Evolutionary conservation across 2,329 filamentous ascomycete species (phyloP), one percentile per base, ranked within the genome.

Genomic region (Venturia asperata): DNA sequence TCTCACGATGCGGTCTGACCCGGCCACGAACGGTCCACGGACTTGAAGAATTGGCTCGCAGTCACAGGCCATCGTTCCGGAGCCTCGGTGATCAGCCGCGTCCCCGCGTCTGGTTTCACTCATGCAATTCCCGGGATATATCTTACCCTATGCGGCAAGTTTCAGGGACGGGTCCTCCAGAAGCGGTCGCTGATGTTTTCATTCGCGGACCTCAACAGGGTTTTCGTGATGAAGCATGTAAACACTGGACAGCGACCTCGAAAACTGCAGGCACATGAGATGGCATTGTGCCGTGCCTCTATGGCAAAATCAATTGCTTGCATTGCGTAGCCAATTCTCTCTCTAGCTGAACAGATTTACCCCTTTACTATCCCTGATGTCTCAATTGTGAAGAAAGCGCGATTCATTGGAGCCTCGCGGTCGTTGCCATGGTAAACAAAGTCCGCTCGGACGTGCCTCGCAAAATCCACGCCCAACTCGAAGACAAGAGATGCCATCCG

Each of bases 401-500:
- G 21, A 52, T 27, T 52, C 47, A 52, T 7, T 58, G 11, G 30
- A 58, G 52, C 52, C 52, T 37, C 15, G 52, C 37, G 11, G 27
- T 21, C 15, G 52, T 58, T 58, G 52, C 30, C 52, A 58, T 58
- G 15, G 52, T 34, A 58, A 37, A 37, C 52, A 55, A 19, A 55
- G 41, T 11, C 21, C 34, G n/a, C n/a, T n/a, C n/a, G n/a, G n/a
- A n/a, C n/a, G 24, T 41, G 37, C 34, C 24, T 61, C 19, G 3
- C 27, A 42, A 45, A 61, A 24, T 62, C 60, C 30, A 43, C 6
- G 7, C 37, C 37, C 39, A 5, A 43, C 21, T 11, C n/a, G 5
- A 62, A 47, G 37, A 30, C 60, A 45, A 42, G 24, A 47, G 60
- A 62, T n/a, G 21, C 60, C 27, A 47, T 19, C 60, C 27, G 34